A percentile compares a stretch with the other conserved stretches of the same genome.
Evolutionary conservation across 1,284 basidiomycete species (phyloP).

Genomic region (Cryptococcus sp.): DNA sequence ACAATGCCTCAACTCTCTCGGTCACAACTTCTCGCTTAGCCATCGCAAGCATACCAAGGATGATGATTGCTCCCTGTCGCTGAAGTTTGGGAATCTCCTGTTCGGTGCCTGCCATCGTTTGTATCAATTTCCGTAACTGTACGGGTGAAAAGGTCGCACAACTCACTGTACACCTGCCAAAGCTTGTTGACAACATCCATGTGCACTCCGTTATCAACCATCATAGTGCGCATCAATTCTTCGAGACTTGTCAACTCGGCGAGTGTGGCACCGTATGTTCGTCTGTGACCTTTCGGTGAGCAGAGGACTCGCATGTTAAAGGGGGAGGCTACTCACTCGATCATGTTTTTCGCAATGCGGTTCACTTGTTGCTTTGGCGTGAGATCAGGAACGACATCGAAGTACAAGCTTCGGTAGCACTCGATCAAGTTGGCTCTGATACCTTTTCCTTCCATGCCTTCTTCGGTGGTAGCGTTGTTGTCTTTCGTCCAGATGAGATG

Average conservation of each 20-base stretch:
- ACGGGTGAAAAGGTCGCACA: neutral
- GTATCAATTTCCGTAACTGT: neutral
- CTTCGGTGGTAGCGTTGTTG: constrained; percentile 70
- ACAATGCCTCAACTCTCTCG: constrained; percentile 79
- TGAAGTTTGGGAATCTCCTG: constrained; percentile 76
- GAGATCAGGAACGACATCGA: constrained; percentile 69
- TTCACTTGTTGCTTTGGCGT: constrained; percentile 83
- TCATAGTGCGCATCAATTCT: constrained; percentile 93
- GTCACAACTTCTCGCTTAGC: constrained; percentile 82
- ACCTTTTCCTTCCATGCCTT: constrained; percentile 82
- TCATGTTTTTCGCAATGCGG: constrained; percentile 97
- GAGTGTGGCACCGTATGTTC: constrained; percentile 85
- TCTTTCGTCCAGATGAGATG: constrained; percentile 98
- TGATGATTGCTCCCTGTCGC: constrained; percentile 88
- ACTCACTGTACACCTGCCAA: constrained; percentile 92
- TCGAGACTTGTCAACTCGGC: constrained; percentile 96
- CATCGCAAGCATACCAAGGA: constrained; percentile 91
- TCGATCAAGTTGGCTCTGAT: constrained; percentile 85
- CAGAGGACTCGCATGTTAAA: constrained; percentile 2
- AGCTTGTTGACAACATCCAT: constrained; percentile 83
- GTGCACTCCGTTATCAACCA: constrained; percentile 74
- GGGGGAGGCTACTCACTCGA: constrained; percentile 70
- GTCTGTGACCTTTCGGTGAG: constrained; percentile 55
- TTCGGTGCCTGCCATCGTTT: constrained; percentile 61
- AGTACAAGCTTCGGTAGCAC: constrained; percentile 85